A percentile compares a stretch with the other conserved stretches of the same genome.
Conservation (phyloP, 768 basidiomycete species). For the Mrakia blollopis region DNA sequence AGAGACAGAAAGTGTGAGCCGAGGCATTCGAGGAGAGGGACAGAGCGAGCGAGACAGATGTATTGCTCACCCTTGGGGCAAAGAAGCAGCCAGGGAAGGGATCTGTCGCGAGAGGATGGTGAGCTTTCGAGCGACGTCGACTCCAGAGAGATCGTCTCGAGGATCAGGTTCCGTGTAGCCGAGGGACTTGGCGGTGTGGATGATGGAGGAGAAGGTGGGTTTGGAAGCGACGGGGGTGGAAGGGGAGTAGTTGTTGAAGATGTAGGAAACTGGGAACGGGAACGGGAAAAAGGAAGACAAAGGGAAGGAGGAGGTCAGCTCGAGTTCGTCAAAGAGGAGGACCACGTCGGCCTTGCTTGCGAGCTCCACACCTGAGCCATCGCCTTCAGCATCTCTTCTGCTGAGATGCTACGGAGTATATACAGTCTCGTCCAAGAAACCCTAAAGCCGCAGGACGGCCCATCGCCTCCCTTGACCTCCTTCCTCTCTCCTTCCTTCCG, state of each 20-base stretch:
- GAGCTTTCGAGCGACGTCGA: constrained; percentile 94
- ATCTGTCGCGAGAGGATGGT: constrained; percentile 81
- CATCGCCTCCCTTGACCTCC: too few relatives aligned
- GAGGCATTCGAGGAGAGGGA: too few relatives aligned
- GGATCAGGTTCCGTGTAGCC: constrained; percentile 99
- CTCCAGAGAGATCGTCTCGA: constrained; percentile 90
- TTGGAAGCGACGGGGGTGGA: constrained; percentile 40
- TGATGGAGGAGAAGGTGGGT: constrained; percentile 72
- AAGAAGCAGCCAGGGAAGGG: constrained; percentile 33
- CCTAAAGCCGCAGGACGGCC: too few relatives aligned
- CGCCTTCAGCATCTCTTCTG: too few relatives aligned
- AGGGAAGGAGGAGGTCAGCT: neutral
- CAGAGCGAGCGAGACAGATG: too few relatives aligned
- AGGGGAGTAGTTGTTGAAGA: constrained; percentile 92
- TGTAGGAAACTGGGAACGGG: constrained; percentile 65
- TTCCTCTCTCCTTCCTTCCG: too few relatives aligned
- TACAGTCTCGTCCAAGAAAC: too few relatives aligned
- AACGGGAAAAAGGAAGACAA: neutral
- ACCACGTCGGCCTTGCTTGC: too few relatives aligned
- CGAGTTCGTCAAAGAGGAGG: too few relatives aligned
- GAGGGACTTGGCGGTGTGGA: constrained; percentile 77
- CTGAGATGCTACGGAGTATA: too few relatives aligned
- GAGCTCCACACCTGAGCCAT: too few relatives aligned
- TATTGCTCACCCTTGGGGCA: constrained; percentile 17
- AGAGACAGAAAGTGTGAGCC: too few relatives aligned